Conservation (phyloP, 257 asterid species). For the Solanum sparsipilum region DNA sequence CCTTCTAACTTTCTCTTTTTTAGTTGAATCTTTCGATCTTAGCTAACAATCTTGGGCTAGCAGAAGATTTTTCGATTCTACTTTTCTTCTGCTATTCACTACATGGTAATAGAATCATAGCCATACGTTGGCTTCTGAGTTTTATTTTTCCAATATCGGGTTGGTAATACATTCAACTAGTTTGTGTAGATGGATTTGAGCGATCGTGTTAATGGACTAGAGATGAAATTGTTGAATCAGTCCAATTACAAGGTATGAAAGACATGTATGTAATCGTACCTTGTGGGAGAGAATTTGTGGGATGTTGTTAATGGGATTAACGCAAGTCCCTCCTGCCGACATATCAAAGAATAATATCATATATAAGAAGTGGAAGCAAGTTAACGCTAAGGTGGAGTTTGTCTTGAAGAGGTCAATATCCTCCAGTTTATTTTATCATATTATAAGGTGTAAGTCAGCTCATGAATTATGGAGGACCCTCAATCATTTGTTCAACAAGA, state of each 20-base stretch:
- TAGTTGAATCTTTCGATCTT: too few species aligned
- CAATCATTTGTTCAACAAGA: neutral
- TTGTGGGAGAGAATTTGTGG: neutral
- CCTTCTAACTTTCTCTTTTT: too few species aligned
- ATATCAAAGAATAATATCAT: too few species aligned
- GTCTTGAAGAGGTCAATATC: neutral
- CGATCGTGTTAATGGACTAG: too few species aligned
- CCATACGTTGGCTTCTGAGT: too few species aligned
- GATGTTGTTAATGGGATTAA: neutral
- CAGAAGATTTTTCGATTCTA: too few species aligned
- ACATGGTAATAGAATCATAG: too few species aligned
- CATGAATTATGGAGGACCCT: neutral
- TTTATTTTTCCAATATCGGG: too few species aligned
- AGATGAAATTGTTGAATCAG: neutral
- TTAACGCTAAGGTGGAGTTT: neutral
- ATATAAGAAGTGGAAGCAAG: neutral
- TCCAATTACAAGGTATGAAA: neutral
- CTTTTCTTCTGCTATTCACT: too few species aligned
- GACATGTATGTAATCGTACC: neutral
- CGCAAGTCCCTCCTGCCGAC: rapidly evolving
- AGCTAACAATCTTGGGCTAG: too few species aligned
- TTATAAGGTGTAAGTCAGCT: neutral
- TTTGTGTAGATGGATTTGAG: too few species aligned
- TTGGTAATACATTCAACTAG: too few species aligned
- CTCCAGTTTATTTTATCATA: neutral